Evolutionary conservation across 305 asterid species (phyloP), one percentile per base, ranked within the genome.

Genomic region (Petunia hybrid): DNA sequence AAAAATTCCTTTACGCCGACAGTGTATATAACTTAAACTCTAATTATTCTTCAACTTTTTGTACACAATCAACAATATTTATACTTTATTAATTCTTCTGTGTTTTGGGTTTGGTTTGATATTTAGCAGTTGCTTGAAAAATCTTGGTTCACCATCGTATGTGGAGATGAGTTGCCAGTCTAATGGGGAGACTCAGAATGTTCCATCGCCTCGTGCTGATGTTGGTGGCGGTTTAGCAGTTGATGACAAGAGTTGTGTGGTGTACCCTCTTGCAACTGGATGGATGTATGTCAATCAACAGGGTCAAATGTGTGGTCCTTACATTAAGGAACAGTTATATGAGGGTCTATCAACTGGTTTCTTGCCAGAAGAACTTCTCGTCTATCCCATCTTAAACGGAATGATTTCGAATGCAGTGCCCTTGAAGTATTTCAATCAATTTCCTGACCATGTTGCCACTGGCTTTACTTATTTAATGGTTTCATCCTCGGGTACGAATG

Each of bases 221-320:
- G 84, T 16, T 68, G 76, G 76, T 74, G 86, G 82, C 70, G 45
- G 87, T 43, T 73, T 22, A 22, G 80, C 94, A 83, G 82, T 68
- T 60, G 35, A 46, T 67, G 82, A 84, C 68, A 85, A 84, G 56
- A 78, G 57, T 45, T 71, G 43, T 81, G 84, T 86, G 56, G 88
- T 84, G 41, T 45, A 40, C 65, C 42, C 83, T 2, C 81, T 80
- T 81, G 98, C 90, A 67, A 88, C 89, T 69, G 99, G 98, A 74
- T 96, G 99, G 99, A 96, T 90, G 98, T 96, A 96, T 85, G 85
- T 93, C 75, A 96, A 94, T 87, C 93, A 96, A 83, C 86, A 63
- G 60, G 96, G 97, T 51, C 92, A 91, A 87, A 91, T 94, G 95
- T 94, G 98, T 70, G 99, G 99, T 61, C 99, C 99, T 36, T 96